Evolutionary conservation across 2,329 filamentous ascomycete genomes (phyloP).

Genomic region (Cadophora gregata): DNA sequence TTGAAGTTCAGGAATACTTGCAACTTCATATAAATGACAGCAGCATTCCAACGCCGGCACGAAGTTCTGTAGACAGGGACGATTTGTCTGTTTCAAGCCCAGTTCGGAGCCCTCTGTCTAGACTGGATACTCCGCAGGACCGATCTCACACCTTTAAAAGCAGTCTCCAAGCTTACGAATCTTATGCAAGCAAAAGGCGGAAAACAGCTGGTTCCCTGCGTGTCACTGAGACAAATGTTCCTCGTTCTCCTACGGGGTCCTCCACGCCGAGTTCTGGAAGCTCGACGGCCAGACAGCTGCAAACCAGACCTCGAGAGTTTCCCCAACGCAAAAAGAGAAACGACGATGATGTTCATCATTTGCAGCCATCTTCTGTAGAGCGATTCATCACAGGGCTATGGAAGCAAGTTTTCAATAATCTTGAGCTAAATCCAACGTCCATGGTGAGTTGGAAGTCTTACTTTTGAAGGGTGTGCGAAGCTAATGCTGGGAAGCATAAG

Average conservation of each 20-base stretch:
- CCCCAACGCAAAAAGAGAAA: conserved; percentile 19
- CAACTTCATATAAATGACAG: background rate
- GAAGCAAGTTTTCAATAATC: conserved; percentile 19
- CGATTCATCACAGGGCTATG: conserved; percentile 12
- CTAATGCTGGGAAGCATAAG: background rate
- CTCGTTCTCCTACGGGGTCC: background rate
- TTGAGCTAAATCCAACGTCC: conserved; percentile 1
- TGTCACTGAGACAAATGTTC: background rate
- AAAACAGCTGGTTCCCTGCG: background rate
- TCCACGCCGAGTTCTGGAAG: background rate
- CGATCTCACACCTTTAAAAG: background rate
- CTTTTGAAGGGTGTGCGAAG: background rate
- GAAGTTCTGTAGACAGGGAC: conserved; percentile 1
- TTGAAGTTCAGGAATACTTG: background rate
- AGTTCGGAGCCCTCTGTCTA: background rate
- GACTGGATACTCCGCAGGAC: background rate
- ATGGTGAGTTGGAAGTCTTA: background rate
- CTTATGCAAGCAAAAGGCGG: background rate
- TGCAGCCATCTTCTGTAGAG: conserved; percentile 17
- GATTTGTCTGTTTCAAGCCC: background rate
- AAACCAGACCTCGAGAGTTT: conserved; percentile 17
- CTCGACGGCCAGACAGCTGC: conserved; percentile 11
- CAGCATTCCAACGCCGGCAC: background rate
- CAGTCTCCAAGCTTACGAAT: background rate
- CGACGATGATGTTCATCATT: conserved; percentile 14